Base-by-base conservation (phyloP, 208 protist species). In the Crithidia mellificae region DNA sequence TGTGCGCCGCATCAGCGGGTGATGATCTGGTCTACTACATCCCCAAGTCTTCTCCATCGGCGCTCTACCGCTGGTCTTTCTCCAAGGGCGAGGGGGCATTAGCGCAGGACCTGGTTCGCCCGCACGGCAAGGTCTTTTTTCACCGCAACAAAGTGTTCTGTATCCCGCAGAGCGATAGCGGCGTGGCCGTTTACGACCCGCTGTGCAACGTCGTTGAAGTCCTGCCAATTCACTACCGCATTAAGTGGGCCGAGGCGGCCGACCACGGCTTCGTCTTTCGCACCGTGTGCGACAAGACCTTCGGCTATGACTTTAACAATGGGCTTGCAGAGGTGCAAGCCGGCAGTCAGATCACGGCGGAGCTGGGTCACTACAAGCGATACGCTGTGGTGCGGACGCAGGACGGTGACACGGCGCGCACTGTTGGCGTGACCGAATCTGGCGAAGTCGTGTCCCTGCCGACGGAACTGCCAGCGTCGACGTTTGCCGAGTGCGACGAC, bases 261-360 rank as follows among this genome's bases (percentile, higher is more conserved):
- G 81, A 78, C 30, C 80, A 95, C 56, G 90, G 90, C 2, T 92
- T 95, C 79, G 86, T 92, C 6, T 76, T 92, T 63, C 46, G 68
- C 5, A 68, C 75, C 55, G 64, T 52, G 22, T 39, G 61, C 24
- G 65, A 75, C n/a, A 59, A 47, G 34, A 55, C 91, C 12, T 88
- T 77, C 47, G 82, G 77, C 25, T 92, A 82, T 67, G 77, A 91
- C 47, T 91, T 92, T 51, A 92, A 74, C 63, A 59, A 84, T 8
- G 84, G 84, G n/a, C n/a, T 79, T 19, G 78, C 39, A 7, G 65
- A 72, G 19, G 70, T 91, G 47, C 44, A 27, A 12, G 27, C 36
- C 30, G 68, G 44, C 17, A 41, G 57, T n/a, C 50, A 59, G 9
- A 25, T 49, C 17, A 55, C 55, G 30, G 34, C 55, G 6, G 54